Conservation (phyloP, 306 rosid genomes). For the Vigna mungo region DNA sequence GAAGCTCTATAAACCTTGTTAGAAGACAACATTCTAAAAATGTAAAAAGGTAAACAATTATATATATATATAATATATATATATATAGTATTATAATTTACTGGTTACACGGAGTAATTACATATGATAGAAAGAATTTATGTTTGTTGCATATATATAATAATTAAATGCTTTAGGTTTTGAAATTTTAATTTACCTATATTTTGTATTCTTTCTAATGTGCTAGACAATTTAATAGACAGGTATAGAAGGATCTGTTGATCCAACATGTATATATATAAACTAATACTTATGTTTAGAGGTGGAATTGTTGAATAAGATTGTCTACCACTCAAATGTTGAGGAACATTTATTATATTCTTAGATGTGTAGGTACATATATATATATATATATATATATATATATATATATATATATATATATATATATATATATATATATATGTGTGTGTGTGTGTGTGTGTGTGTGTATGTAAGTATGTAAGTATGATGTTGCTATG, state of each 20-base stretch:
- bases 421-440: no score
- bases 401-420: no score
- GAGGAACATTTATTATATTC: no score
- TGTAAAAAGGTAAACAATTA: background rate
- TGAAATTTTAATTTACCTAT: background rate
- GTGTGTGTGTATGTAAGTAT: accelerated
- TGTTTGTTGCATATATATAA: background rate
- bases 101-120: no score
- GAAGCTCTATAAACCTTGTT: constrained; percentile 19
- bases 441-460: no score
- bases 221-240: background rate
- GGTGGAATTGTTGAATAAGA: background rate
- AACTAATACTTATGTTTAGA: background rate
- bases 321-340: background rate
- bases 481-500: no score
- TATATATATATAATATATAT: no score
- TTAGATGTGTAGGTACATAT: no score
- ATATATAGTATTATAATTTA: no score
- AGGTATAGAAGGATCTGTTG: background rate
- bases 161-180: background rate
- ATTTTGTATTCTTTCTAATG: background rate
- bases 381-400: no score
- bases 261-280: background rate
- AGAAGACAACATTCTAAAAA: no score
- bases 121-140: background rate